Conservation (phyloP, 768 basidiomycete genomes). For the Rhodotorula diobovata region DNA sequence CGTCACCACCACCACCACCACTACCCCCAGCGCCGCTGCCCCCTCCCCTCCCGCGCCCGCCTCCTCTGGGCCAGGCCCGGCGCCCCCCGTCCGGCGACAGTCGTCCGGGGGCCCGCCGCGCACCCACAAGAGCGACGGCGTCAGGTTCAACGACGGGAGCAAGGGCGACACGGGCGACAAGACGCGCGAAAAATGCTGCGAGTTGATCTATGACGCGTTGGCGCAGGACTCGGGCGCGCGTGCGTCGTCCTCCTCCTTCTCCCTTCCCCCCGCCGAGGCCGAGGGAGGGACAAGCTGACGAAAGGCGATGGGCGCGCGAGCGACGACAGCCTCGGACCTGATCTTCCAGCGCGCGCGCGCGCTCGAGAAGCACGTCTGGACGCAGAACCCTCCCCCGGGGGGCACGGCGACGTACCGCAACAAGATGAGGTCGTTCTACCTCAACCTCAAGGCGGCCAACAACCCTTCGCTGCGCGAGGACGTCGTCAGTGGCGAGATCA, state of each 20-base stretch:
- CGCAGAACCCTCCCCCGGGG: conserved; percentile 48
- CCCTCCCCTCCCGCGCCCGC: conserved; percentile 34
- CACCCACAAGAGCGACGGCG: conserved; percentile 26
- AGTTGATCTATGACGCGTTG: conserved; percentile 86
- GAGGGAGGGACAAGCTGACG: no score
- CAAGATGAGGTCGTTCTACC: conserved; percentile 80
- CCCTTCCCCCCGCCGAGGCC: no score
- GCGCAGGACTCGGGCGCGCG: conserved; percentile 80
- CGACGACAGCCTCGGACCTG: conserved; percentile 59
- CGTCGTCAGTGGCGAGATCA: conserved; percentile 74
- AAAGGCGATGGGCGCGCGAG: background rate
- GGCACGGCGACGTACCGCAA: conserved; percentile 58
- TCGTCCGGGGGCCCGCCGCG: conserved; percentile 27
- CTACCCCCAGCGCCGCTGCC: conserved; percentile 4
- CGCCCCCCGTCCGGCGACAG: conserved; percentile 10
- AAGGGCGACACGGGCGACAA: conserved; percentile 49
- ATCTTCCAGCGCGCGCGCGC: conserved; percentile 63
- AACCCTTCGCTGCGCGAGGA: conserved; percentile 81
- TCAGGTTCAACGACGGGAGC: background rate
- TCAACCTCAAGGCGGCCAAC: conserved; percentile 92
- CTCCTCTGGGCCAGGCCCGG: conserved; percentile 15
- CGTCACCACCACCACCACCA: background rate
- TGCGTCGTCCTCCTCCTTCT: conserved; percentile 52
- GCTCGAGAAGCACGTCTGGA: conserved; percentile 65
- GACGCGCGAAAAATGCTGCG: conserved; percentile 71